A percentile compares a stretch with the other conserved stretches of the same genome.
phyloP scores from a whole-genome alignment of 768 basidiomycete species.

The Kondoa subrosea region DNA sequence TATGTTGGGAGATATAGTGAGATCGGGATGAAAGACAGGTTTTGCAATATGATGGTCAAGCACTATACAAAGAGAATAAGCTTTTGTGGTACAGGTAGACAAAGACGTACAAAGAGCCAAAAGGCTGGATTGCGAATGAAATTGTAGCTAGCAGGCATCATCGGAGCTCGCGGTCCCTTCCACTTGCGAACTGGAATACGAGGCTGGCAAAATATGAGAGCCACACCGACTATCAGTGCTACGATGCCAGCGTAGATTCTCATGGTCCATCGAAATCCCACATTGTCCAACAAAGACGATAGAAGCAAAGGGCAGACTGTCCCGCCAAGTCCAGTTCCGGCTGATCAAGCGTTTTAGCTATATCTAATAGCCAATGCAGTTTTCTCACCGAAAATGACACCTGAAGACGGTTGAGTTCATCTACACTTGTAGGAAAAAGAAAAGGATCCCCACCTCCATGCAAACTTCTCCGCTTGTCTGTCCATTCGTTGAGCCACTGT shows the following conservation, averaged over 20 bases:
- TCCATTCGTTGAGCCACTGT: constrained; percentile 21
- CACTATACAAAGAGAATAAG: no score
- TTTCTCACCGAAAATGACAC: neutral
- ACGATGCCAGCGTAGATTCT: constrained; percentile 18
- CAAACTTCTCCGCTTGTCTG: constrained; percentile 6
- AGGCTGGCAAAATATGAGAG: constrained; percentile 9
- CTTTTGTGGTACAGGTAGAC: no score
- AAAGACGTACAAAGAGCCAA: constrained; percentile 16
- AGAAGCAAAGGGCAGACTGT: constrained; percentile 16
- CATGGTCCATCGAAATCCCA: constrained; percentile 20
- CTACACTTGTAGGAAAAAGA: constrained; percentile 15
- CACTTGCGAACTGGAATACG: constrained; percentile 9
- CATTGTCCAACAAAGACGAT: neutral
- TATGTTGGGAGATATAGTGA: constrained; percentile 21
- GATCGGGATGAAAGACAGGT: constrained; percentile 18
- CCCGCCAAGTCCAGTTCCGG: constrained; percentile 17
- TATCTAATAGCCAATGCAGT: neutral
- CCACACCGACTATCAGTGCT: neutral
- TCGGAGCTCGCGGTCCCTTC: constrained; percentile 5
- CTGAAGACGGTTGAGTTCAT: neutral
- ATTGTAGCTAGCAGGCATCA: constrained; percentile 10
- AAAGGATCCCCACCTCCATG: constrained; percentile 14
- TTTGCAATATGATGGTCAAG: constrained; percentile 12
- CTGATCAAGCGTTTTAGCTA: no score
- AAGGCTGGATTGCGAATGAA: constrained; percentile 14